Base-by-base conservation (phyloP, 345 rosid species). In the Hibiscus trionum region DNA sequence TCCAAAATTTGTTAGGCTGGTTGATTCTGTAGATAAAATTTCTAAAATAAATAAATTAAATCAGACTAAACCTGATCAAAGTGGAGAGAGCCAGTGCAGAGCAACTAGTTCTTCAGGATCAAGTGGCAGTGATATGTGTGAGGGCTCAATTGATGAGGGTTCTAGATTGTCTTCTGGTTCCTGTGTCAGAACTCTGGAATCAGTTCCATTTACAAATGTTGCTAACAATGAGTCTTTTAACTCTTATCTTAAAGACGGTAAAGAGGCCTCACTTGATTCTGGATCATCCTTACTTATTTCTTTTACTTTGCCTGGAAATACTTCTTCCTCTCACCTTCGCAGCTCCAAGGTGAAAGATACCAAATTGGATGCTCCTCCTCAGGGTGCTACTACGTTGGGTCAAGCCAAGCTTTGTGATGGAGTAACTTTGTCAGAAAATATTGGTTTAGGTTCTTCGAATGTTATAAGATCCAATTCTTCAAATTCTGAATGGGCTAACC, bases 1-100 rank as follows among this genome's bases (percentile, higher is more conserved):
- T 73, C 96, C 96, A 44, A 87, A 88, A 72, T 95, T 92, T 83
- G 82, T 86, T 46, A 77, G 76, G 78, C 83, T 91, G 90, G 91
- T 81, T 58, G 86, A 86, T 71, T 82, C 91, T 61, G 87, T 86
- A 11, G 80, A 80, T 82, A 77, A 75, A 50, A 80, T 77, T 26
- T 75, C 85, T 46, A 73, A 79, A 67, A 67, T 56, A 66, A 79
- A 74, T 72, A 73, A 79, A 67, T 69, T 56, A 66, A 79, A 72
- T 72, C 69, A 76, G 76, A 79, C 56, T 15, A 82, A 76, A 55
- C 76, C 83, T 72, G 73, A 17, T 58, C 71, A 42, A 68, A 60
- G 47, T 73, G 77, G 52, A 63, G 74, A 79, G 78, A 83, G 56
- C 76, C 82, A 19, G 73, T 59, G 70, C 66, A 73, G 64, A 62